A percentile compares a stretch with the other conserved stretches of the same genome.
phyloP scores from a whole-genome alignment of 768 basidiomycete genomes.

The Suillus discolor region DNA sequence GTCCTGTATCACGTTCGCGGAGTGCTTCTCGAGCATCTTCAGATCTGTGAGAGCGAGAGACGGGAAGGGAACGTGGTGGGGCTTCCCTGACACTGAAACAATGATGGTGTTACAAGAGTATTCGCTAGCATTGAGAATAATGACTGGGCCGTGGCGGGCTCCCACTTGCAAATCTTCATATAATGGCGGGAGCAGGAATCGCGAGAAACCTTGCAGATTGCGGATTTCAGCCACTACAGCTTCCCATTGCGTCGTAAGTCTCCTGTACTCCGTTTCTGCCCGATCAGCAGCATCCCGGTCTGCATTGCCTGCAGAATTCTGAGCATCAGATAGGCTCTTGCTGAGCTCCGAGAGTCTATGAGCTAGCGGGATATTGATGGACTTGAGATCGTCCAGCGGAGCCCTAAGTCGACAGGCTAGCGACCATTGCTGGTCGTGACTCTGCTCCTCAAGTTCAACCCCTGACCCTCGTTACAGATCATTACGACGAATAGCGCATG shows the following conservation, averaged over 20 bases:
- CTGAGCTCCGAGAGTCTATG: slow-evolving; percentile 14
- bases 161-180: slow-evolving; percentile 16
- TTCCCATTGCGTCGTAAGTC: slow-evolving; percentile 10
- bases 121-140: slow-evolving; percentile 19
- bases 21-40: background rate
- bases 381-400: slow-evolving; percentile 25
- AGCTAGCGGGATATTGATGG: slow-evolving; percentile 8
- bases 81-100: background rate
- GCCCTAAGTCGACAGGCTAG: slow-evolving; percentile 27
- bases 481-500: slow-evolving; percentile 19
- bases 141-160: slow-evolving; percentile 21
- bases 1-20: background rate
- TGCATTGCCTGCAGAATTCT: background rate
- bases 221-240: slow-evolving; percentile 13
- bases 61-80: background rate
- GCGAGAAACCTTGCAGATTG: slow-evolving; percentile 16
- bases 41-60: background rate
- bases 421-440: slow-evolving; percentile 29
- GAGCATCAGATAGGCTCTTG: background rate
- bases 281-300: background rate
- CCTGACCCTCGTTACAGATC: slow-evolving; percentile 27
- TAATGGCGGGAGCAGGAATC: slow-evolving; percentile 19
- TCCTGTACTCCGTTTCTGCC: slow-evolving; percentile 12
- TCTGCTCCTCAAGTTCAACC: slow-evolving; percentile 32
- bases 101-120: slow-evolving; percentile 19